Conservation (phyloP, 371 early-diverging fungal genomes). For the Mucor mucedo region DNA sequence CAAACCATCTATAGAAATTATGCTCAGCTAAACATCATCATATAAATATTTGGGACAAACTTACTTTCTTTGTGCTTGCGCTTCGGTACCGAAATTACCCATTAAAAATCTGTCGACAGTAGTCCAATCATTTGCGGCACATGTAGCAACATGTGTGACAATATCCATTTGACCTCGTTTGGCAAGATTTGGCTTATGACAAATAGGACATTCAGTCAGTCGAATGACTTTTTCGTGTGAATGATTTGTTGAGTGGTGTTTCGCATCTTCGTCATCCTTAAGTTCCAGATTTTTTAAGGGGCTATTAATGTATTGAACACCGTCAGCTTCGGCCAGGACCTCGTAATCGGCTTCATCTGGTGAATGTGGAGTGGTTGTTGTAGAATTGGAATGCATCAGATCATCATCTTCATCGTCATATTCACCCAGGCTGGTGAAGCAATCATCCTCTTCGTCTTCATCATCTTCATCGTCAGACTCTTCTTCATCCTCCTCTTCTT, state of each 20-base stretch:
- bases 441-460: slow-evolving; percentile 28
- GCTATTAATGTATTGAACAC: slow-evolving; percentile 30
- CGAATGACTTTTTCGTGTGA: slow-evolving; percentile 67
- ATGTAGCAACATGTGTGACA: slow-evolving; percentile 80
- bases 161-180: slow-evolving; percentile 73
- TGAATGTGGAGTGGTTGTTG: slow-evolving; percentile 9
- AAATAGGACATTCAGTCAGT: slow-evolving; percentile 74
- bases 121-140: slow-evolving; percentile 68
- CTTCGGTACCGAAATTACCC: slow-evolving; percentile 82
- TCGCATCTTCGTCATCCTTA: not conserved
- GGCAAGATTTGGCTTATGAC: slow-evolving; percentile 64
- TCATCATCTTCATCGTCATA: slow-evolving; percentile 25
- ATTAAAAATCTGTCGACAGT: slow-evolving; percentile 70
- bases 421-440: slow-evolving; percentile 18
- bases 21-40: not conserved
- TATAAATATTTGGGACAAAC: not conserved
- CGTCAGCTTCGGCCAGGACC: slow-evolving; percentile 30
- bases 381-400: slow-evolving; percentile 2
- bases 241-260: not conserved
- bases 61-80: slow-evolving; percentile 70
- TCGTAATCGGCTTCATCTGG: slow-evolving; percentile 39
- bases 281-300: slow-evolving; percentile 15
- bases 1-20: slow-evolving; percentile 68
- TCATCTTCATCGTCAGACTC: slow-evolving; percentile 26
- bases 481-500: slow-evolving; percentile 13